phyloP scores from a whole-genome alignment of 441 rosid genomes.

The Brassica hybrid region DNA sequence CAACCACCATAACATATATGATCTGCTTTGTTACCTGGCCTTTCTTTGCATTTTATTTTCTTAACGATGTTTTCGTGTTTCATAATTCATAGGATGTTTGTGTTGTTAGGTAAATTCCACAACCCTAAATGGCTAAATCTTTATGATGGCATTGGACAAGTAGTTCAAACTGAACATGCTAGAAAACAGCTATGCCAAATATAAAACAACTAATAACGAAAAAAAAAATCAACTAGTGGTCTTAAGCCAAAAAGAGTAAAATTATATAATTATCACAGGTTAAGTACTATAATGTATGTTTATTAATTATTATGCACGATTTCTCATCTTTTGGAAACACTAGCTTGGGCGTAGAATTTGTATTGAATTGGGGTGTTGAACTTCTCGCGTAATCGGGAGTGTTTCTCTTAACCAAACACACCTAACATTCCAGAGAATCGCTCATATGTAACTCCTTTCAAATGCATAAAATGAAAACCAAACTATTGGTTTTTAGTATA shows the following conservation, averaged over 20 bases:
- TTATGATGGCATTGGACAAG: slow-evolving; percentile 10
- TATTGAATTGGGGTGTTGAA: slow-evolving; percentile 28
- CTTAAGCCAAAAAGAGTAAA: slow-evolving; percentile 4
- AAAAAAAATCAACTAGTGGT: not conserved
- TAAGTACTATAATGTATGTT: not conserved
- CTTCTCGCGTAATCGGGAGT: slow-evolving; percentile 37
- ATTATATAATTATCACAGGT: not conserved
- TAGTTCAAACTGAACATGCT: not conserved
- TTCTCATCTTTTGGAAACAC: not conserved
- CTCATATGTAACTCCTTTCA: not conserved
- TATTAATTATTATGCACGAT: slow-evolving; percentile 14
- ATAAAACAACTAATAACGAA: not conserved
- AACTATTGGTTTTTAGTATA: not conserved
- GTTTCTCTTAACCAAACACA: slow-evolving; percentile 43
- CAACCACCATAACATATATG: slow-evolving; percentile 38
- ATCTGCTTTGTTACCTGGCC: not conserved
- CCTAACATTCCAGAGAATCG: slow-evolving; percentile 33
- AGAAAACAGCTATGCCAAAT: not conserved
- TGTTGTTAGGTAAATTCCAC: slow-evolving; percentile 31
- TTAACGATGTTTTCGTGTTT: slow-evolving; percentile 23
- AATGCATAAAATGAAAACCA: not conserved
- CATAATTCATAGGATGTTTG: slow-evolving; percentile 30
- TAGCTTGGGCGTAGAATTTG: not conserved
- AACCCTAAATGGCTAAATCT: slow-evolving; percentile 26
- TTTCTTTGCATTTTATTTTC: not conserved